Percentiles rank a stretch among this genome's conserved stretches.
These are phyloP conservation scores for Calonectria naviculata DNA, from an alignment of 2,329 filamentous ascomycete genomes.

Conservation along the genomic window DNA sequence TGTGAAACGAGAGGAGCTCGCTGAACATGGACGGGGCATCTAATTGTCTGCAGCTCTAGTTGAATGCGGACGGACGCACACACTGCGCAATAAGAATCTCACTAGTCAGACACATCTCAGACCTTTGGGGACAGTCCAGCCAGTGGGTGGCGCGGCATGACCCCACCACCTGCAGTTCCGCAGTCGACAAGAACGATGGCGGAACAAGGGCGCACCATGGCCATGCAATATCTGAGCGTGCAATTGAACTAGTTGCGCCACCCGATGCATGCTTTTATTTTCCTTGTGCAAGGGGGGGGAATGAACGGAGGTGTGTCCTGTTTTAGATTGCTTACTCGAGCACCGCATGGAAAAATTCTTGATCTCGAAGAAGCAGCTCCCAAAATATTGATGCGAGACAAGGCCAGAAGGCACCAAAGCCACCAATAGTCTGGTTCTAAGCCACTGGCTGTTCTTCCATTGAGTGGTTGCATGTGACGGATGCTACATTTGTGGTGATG, in stretches of 20 bases:
- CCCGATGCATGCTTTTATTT: background rate
- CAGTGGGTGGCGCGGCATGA: no score
- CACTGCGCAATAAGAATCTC: no score
- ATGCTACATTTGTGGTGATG: background rate
- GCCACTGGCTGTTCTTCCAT: background rate
- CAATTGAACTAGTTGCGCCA: background rate
- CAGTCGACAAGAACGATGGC: background rate
- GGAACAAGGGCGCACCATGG: background rate
- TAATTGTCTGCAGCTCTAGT: no score
- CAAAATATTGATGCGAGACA: background rate
- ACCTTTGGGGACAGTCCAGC: no score
- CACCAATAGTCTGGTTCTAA: background rate
- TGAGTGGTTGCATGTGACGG: background rate
- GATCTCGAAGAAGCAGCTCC: background rate
- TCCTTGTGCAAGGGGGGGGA: background rate
- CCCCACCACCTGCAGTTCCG: no score
- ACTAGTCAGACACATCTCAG: no score
- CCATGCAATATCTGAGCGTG: background rate
- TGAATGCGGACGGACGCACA: background rate
- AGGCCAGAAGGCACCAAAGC: background rate
- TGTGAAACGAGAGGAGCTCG: background rate
- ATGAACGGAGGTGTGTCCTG: background rate
- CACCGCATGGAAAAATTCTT: background rate
- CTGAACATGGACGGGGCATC: background rate
- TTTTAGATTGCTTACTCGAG: background rate